Evolutionary conservation across 1,139 yeast genomes (phyloP), one percentile per base, ranked within the genome.

Genomic region (Blastobotrys serpentis): DNA sequence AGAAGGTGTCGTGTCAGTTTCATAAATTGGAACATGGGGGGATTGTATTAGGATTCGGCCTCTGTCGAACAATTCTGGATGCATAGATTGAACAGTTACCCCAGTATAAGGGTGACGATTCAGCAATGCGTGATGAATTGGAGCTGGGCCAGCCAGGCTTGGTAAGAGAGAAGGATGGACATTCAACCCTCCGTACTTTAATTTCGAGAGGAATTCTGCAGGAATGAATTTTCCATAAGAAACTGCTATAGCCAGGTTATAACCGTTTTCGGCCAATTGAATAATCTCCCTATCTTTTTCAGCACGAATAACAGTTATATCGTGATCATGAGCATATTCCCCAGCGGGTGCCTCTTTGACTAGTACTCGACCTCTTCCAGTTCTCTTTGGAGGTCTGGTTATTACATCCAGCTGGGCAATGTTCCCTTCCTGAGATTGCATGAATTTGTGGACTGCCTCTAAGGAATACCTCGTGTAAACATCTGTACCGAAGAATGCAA

Each of bases 161-260:
- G 98, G 98, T 10, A 92, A 73, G 14, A 90, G 66, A 0, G 97
- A 88, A 0, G 99, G 99, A 63, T 92, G 99, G 0, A 92, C 90
- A 62, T 92, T 92, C 19, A 92, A 62, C 0, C 97, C 95, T 0
- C 92, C 90, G 60, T 67, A 79, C 7, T 67, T 65, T 37, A 84
- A 68, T 0, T 62, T 41, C 0, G 61, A 47, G 2, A 92, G 65
- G 54, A 88, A 80, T 2, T 65, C 52, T 0, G 68, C 68, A 0
- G 98, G 97, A 4, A 92, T 87, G 43, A 90, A 70, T 46, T 74
- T 74, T 0, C 98, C 98, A 63, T 81, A 92, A 0, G 97, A 88
- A 1, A 89, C 98, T 0, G 98, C 97, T 21, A 92, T 74, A 0
- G 89, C 84, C 56, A 89, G 63, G 56, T 86, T 78, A 60, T 76